These are phyloP conservation scores for Aegilops longissima DNA, from an alignment of 176 grass and related monocot genomes.

Conservation along the genomic window DNA sequence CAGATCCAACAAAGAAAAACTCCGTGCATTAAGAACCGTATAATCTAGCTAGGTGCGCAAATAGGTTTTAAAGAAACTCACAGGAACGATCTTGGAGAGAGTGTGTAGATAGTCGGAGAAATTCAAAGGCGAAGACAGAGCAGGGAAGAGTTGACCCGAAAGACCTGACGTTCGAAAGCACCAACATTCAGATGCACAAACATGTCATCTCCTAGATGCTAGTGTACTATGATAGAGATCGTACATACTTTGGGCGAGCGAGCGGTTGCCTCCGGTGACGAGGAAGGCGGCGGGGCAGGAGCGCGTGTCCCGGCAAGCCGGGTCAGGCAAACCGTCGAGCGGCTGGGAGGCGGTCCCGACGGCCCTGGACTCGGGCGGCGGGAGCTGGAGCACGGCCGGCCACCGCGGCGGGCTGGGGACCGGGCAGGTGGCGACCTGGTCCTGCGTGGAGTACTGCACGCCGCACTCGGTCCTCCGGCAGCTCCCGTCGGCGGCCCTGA, in stretches of 20 bases:
- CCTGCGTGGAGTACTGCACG: slow-evolving; percentile 62
- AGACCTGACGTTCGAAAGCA: slow-evolving; percentile 39
- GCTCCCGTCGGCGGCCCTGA: background rate
- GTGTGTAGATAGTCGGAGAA: slow-evolving; percentile 49
- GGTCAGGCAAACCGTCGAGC: slow-evolving; percentile 52
- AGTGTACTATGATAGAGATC: background rate
- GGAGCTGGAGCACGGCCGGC: slow-evolving; percentile 77
- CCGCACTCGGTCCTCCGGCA: slow-evolving; percentile 71
- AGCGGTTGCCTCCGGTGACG: slow-evolving; percentile 67
- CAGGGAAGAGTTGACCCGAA: slow-evolving; percentile 51
- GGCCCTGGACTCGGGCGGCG: slow-evolving; percentile 49
- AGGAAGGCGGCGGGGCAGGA: slow-evolving; percentile 64
- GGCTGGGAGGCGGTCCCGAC: background rate
- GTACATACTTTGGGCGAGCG: slow-evolving; percentile 60
- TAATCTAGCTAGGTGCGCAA: background rate
- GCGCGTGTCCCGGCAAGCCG: slow-evolving; percentile 37
- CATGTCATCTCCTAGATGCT: background rate
- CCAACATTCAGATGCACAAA: background rate
- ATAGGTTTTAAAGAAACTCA: slow-evolving; percentile 37
- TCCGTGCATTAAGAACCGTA: background rate
- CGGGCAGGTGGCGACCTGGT: slow-evolving; percentile 68
- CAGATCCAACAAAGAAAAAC: background rate
- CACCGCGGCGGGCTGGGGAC: slow-evolving; percentile 50
- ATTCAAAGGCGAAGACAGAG: slow-evolving; percentile 37
- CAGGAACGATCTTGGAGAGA: slow-evolving; percentile 43